Conservation (phyloP, 371 early-diverging fungal genomes). For the Mucor saturninus region DNA sequence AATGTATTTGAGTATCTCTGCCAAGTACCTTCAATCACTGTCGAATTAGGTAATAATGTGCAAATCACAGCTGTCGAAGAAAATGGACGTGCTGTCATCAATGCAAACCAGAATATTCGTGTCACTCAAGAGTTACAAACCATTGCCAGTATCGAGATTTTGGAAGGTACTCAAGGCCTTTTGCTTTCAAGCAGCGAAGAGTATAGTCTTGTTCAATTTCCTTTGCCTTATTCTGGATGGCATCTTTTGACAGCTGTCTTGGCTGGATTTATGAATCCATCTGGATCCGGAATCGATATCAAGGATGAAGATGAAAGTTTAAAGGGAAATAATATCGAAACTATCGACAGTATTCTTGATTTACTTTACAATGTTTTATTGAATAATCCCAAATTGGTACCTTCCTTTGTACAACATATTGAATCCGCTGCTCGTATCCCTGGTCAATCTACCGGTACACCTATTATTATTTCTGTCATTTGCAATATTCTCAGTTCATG, state of each 20-base stretch:
- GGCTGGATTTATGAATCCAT: slow-evolving; percentile 21
- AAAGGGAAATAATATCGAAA: slow-evolving; percentile 24
- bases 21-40: slow-evolving; percentile 24
- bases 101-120: slow-evolving; percentile 21
- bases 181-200: slow-evolving; percentile 23
- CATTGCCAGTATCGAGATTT: slow-evolving; percentile 23
- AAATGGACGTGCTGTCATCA: slow-evolving; percentile 11
- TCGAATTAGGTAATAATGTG: slow-evolving; percentile 21
- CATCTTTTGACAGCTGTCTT: slow-evolving; percentile 33
- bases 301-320: slow-evolving; percentile 25
- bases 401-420: slow-evolving; percentile 35
- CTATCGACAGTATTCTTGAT: slow-evolving; percentile 33
- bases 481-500: slow-evolving; percentile 29
- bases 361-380: slow-evolving; percentile 33
- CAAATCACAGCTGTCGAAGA: slow-evolving; percentile 13
- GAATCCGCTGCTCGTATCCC: slow-evolving; percentile 12
- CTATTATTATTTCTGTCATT: slow-evolving; percentile 35
- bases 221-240: slow-evolving; percentile 40
- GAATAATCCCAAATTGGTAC: slow-evolving; percentile 24
- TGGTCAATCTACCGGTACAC: background rate
- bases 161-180: slow-evolving; percentile 25
- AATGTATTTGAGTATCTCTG: slow-evolving; percentile 38
- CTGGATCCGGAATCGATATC: slow-evolving; percentile 13
- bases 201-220: slow-evolving; percentile 32
- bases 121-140: slow-evolving; percentile 16